Base-by-base conservation (phyloP, 306 rosid species). In the Sesbania bispinosa region DNA sequence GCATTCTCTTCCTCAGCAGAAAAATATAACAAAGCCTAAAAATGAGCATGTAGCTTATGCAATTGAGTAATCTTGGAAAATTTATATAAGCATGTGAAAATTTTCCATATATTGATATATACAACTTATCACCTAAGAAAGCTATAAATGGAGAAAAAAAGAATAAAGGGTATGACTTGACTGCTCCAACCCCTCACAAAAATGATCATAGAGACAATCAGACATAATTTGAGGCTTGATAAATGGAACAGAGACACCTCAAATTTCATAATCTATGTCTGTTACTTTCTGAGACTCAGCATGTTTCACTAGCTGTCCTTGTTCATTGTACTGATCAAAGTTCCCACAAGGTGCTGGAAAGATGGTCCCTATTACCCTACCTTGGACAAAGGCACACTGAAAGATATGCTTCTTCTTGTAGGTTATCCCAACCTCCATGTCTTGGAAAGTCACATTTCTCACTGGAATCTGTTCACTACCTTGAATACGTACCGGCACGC, bases 361-460 rank as follows among this genome's bases (percentile, higher is more conserved):
- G 41, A 93, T 80, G 39, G 89, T 77, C 45, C 98, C 96, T 63
- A 93, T 87, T 9, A 87, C 98, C 7, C 81, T 90, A 16, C 98
- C 98, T 10, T 88, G 65, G 35, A 90, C 93, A 27, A 85, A 93
- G 18, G 93, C 93, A 62, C 98, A 93, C 30, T 88, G 98, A 70
- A 93, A 93, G 24, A 90, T 85, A 60, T 87, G 98, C 66, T 85
- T 93, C 88, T 93, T 93, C 82, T 90, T 90, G 86, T 84, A 82
- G 10, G 92, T 88, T 73, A 85, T 24, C 7, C 97, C 97, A 32
- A 93, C 82, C 0, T 87, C 84, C 90, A 93, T 88, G 21, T 90
- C 93, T 21, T 35, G 74, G 54, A 93, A 87, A 4, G 93, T 93
- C 38, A 90, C 90, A 10, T 93, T 90, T 67, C 83, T 82, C 10